A percentile compares a stretch with the other conserved stretches of the same genome.
These are phyloP conservation scores for Wickerhamomyces queroliae DNA, from an alignment of 805 yeast species.

Conservation along the genomic window DNA sequence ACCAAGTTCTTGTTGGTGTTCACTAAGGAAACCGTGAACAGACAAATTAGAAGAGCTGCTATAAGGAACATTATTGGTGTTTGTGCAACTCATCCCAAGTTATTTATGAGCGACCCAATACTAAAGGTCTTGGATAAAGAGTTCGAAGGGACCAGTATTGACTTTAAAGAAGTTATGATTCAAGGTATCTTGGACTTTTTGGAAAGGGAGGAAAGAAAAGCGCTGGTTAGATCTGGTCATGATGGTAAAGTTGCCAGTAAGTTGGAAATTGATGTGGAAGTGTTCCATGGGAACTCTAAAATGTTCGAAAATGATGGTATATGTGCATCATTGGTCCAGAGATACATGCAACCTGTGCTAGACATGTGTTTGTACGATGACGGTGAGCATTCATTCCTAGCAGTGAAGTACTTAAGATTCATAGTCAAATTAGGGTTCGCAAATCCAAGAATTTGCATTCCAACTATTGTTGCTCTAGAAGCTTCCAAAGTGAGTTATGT, in stretches of 20 bases:
- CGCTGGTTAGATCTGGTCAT: slow-evolving; percentile 35
- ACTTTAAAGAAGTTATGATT: slow-evolving; percentile 44
- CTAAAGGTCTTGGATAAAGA: slow-evolving; percentile 46
- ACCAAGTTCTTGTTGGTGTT: slow-evolving; percentile 54
- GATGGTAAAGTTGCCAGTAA: slow-evolving; percentile 28
- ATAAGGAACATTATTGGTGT: slow-evolving; percentile 51
- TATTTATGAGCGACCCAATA: slow-evolving; percentile 56
- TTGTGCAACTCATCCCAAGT: slow-evolving; percentile 56
- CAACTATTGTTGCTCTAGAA: slow-evolving; percentile 67
- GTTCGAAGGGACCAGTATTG: slow-evolving; percentile 31
- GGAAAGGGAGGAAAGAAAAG: slow-evolving; percentile 44
- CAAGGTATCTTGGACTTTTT: slow-evolving; percentile 56
- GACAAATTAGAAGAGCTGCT: slow-evolving; percentile 42
- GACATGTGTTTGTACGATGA: slow-evolving; percentile 42
- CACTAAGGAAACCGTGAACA: slow-evolving; percentile 30
- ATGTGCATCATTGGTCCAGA: slow-evolving; percentile 65
- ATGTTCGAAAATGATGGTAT: slow-evolving; percentile 58
- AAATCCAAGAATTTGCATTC: slow-evolving; percentile 64
- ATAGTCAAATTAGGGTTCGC: slow-evolving; percentile 64
- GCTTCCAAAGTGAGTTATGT: slow-evolving; percentile 42
- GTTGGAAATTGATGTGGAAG: slow-evolving; percentile 33
- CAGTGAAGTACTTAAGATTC: slow-evolving; percentile 49
- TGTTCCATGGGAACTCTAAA: slow-evolving; percentile 49
- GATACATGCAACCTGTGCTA: slow-evolving; percentile 47
- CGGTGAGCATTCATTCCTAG: slow-evolving; percentile 39